Evolutionary conservation across 495 filamentous ascomycete genomes (phyloP).

Genomic region (Xylaria flabelliformis): DNA sequence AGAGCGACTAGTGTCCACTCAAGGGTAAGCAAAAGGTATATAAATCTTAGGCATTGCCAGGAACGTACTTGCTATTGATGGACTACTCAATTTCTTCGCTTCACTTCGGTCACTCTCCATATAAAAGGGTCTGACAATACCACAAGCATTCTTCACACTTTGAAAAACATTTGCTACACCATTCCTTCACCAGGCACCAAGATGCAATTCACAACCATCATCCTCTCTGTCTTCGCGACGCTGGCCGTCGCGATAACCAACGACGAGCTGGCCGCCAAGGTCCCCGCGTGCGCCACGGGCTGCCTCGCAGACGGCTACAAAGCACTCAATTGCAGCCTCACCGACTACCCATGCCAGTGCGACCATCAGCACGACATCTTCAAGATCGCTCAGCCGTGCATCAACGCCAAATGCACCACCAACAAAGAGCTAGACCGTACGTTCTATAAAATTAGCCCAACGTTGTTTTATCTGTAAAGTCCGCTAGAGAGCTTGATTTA

Average conservation of each 20-base stretch:
- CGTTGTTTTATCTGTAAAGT: not conserved
- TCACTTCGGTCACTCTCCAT: not conserved
- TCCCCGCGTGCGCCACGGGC: constrained; percentile 37
- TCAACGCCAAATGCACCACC: constrained; percentile 30
- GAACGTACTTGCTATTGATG: too few species aligned
- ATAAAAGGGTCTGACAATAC: not conserved
- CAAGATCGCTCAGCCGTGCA: constrained; percentile 29
- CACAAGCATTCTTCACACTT: not conserved
- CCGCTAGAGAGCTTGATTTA: not conserved
- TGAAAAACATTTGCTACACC: not conserved
- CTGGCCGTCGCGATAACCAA: constrained; percentile 32
- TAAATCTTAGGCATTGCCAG: not conserved
- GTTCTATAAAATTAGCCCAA: not conserved
- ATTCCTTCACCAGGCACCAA: not conserved
- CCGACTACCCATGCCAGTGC: constrained; percentile 40
- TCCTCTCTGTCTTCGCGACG: constrained; percentile 32
- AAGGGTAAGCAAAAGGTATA: not conserved
- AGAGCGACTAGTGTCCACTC: not conserved
- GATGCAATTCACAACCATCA: constrained; percentile 38
- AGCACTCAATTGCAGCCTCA: constrained; percentile 32
- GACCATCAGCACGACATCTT: constrained; percentile 32
- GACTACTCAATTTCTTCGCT: not conserved
- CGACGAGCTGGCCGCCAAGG: constrained; percentile 31
- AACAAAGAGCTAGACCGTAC: constrained; percentile 33
- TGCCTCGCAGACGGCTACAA: constrained; percentile 36